phyloP scores from a whole-genome alignment of 495 filamentous ascomycete genomes.

The Penicillium subrubescens region DNA sequence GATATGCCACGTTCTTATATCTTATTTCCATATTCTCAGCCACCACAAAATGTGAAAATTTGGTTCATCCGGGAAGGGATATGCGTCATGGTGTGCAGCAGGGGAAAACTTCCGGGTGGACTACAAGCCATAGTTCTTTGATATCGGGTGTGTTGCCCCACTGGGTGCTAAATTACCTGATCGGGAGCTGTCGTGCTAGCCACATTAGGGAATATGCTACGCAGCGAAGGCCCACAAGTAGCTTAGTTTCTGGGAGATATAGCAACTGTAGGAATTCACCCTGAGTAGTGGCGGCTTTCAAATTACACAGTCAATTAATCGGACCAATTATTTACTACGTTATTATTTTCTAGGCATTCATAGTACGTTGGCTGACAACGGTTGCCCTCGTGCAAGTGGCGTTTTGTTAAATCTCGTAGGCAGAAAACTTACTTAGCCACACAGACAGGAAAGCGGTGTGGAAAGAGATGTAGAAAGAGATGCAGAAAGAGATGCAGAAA shows the following conservation, averaged over 20 bases:
- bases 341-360: neutral
- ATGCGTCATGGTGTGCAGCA: conserved; percentile 7
- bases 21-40: neutral
- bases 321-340: neutral
- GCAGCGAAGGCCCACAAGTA: conserved; percentile 11
- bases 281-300: neutral
- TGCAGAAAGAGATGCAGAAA: too few relatives aligned
- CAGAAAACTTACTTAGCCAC: neutral
- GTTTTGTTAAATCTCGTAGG: too few relatives aligned
- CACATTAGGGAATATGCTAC: conserved; percentile 33
- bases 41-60: conserved; percentile 5
- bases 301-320: neutral
- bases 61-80: conserved; percentile 1
- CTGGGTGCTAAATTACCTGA: conserved; percentile 22
- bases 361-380: too few relatives aligned
- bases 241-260: neutral
- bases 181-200: conserved; percentile 25
- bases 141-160: conserved; percentile 16
- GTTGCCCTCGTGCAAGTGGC: too few relatives aligned
- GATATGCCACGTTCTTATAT: conserved; percentile 18
- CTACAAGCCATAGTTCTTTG: neutral
- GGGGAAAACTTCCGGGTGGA: neutral
- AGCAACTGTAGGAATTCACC: neutral
- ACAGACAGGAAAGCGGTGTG: too few relatives aligned
- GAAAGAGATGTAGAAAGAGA: too few relatives aligned